Evolutionary conservation across 2,329 filamentous ascomycete genomes (phyloP).

Genomic region (Colletotrichum liriopes): DNA sequence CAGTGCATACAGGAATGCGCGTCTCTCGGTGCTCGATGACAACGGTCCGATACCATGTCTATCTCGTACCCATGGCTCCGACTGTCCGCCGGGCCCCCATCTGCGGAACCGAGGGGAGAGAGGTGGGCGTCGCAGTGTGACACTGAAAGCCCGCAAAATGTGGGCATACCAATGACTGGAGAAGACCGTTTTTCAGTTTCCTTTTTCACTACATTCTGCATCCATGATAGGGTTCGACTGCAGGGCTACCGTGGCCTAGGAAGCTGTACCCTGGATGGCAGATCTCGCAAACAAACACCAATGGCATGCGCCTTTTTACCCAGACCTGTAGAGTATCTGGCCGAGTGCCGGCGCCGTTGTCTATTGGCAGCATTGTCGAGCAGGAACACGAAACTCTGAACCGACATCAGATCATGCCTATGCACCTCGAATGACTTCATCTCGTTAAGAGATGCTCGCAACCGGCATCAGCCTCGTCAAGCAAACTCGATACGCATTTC

Average conservation of each 20-base stretch:
- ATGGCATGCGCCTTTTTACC: conserved; percentile 3
- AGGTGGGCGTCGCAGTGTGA: conserved; percentile 9
- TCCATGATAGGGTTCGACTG: conserved; percentile 3
- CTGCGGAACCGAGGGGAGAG: conserved; percentile 17
- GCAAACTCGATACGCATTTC: conserved; percentile 9
- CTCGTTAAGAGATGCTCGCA: conserved; percentile 1
- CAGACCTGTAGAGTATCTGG: conserved; percentile 8
- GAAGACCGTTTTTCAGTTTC: conserved; percentile 9
- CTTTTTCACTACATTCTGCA: conserved; percentile 5
- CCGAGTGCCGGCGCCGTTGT: neutral
- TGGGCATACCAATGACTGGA: conserved; percentile 2
- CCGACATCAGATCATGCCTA: conserved; percentile 8
- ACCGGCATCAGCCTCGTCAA: conserved; percentile 29
- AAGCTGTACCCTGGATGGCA: conserved; percentile 16
- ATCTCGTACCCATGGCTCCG: conserved; percentile 19
- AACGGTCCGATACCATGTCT: conserved; percentile 27
- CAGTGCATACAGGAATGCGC: conserved; percentile 16
- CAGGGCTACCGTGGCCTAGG: neutral
- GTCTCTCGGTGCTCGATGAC: conserved; percentile 15
- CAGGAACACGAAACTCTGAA: conserved; percentile 2
- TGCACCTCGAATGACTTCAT: conserved; percentile 30
- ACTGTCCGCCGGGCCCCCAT: conserved; percentile 22
- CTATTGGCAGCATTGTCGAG: conserved; percentile 1
- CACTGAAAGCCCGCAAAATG: conserved; percentile 13
- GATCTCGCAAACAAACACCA: conserved; percentile 11